Evolutionary conservation across 306 rosid genomes (phyloP), one percentile per base, ranked within the genome.

Genomic region (Canavalia gladiata): DNA sequence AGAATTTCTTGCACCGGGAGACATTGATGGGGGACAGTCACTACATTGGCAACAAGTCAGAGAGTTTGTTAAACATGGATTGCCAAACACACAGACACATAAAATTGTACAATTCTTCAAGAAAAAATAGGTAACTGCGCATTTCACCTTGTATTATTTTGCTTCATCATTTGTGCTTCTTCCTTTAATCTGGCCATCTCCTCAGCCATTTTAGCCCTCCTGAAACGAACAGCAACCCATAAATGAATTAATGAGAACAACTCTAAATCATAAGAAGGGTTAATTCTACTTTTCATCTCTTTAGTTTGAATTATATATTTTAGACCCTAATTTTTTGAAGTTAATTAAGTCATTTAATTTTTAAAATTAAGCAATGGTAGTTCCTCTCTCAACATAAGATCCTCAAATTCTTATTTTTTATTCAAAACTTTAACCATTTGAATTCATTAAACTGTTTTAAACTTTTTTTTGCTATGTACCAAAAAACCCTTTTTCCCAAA

Each of bases 1-100:
- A 8, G 98, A 96, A 74, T 87, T 93, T 88, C 97, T 92, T 18
- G 94, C 99, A 65, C 94, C 91, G 6, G 99, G 94, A 77, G 99
- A 93, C 94, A 96, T 87, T 81, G 89, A 63, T 42, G 82, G 58
- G 12, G 86, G 68, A 76, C 68, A 84, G 70, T 87, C 91, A 77
- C 99, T 93, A 59, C 87, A 87, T 75, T 60, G 4, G 72, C 81
- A 30, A 56, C 72, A 75, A 82, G 60, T 49, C 29, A 55, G 52
- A 60, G 52, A 60, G 56, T 7, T 70, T 51, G 78, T 82, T 67
- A 76, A 12, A 84, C 67, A 70, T 7, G 37, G 7, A 80, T 60
- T 84, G 64, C 64, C 28, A 50, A 34, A 10, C 11, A 67, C 55
- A 69, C 57, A 72, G 47, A 12, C 56, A 6, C 42, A 30, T 35